Percentiles rank a stretch among this genome's conserved stretches.
phyloP scores from a whole-genome alignment of 116 monocot species.

The Posidonia oceanica region DNA sequence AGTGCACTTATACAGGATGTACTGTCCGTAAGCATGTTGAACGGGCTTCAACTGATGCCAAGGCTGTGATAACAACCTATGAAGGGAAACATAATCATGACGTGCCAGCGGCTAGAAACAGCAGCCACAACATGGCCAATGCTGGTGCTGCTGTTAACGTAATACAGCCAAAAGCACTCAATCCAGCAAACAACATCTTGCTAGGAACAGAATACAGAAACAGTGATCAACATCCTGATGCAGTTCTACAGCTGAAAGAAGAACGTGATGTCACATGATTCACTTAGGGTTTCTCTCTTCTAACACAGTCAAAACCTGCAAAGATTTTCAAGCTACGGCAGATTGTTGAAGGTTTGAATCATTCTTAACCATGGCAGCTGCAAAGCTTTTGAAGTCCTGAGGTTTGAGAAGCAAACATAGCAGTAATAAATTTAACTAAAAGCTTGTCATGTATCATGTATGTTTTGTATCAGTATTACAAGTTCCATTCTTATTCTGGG shows the following conservation, averaged over 20 bases:
- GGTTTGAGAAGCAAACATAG: neutral
- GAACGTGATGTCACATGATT: slow-evolving; percentile 19
- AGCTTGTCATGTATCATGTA: neutral
- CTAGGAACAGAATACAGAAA: slow-evolving; percentile 6
- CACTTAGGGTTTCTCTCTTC: neutral
- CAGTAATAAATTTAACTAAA: neutral
- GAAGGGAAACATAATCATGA: slow-evolving; percentile 86
- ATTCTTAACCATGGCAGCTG: neutral
- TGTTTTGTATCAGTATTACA: neutral
- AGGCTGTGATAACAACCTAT: slow-evolving; percentile 75
- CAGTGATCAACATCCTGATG: slow-evolving; percentile 16
- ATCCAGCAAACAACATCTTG: slow-evolving; percentile 8
- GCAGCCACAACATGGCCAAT: slow-evolving; percentile 26
- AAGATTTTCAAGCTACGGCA: neutral
- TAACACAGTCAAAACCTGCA: neutral
- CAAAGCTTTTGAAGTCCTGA: neutral
- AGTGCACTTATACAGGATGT: slow-evolving; percentile 61
- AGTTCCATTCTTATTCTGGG: neutral
- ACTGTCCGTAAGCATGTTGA: slow-evolving; percentile 82
- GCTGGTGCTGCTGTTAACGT: slow-evolving; percentile 11
- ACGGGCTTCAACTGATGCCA: slow-evolving; percentile 54
- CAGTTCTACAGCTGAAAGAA: slow-evolving; percentile 32
- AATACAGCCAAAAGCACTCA: slow-evolving; percentile 12
- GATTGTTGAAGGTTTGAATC: neutral
- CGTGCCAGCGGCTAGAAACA: slow-evolving; percentile 46